Evolutionary conservation across 1,139 yeast species (phyloP).

Genomic region (Debaryomyces robertsiae): DNA sequence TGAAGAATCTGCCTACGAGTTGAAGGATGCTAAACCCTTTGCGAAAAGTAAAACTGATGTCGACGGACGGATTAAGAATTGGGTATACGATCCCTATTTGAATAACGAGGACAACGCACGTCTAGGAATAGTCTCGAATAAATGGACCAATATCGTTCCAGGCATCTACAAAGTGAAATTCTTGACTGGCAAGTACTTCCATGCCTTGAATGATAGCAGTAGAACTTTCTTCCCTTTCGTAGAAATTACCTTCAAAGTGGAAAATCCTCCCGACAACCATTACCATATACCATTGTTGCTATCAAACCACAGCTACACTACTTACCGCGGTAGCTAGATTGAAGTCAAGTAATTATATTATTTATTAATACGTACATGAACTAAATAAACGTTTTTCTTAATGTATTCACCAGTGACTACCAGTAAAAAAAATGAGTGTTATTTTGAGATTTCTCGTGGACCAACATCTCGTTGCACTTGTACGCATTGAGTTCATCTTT

Average conservation of each 20-base stretch:
- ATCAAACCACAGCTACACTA: conserved; percentile 82
- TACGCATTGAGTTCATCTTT: conserved; percentile 53
- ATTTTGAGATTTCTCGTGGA: conserved; percentile 52
- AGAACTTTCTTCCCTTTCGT: conserved; percentile 81
- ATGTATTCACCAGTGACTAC: too few relatives aligned
- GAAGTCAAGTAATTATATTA: background rate
- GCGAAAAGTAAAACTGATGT: conserved; percentile 68
- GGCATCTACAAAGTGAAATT: conserved; percentile 78
- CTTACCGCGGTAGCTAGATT: conserved; percentile 74
- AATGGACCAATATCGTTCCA: conserved; percentile 49
- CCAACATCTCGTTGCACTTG: conserved; percentile 58
- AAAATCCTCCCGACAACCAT: conserved; percentile 69
- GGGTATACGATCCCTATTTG: conserved; percentile 56
- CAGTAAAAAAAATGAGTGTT: conserved; percentile 57
- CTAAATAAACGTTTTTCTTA: conserved; percentile 4
- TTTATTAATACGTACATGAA: conserved; percentile 6
- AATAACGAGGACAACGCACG: conserved; percentile 18
- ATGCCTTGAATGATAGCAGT: conserved; percentile 25
- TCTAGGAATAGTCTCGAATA: conserved; percentile 36
- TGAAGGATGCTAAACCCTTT: conserved; percentile 40
- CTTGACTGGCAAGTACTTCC: conserved; percentile 69
- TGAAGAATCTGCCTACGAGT: conserved; percentile 31
- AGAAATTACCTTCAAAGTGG: conserved; percentile 70
- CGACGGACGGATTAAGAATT: conserved; percentile 76
- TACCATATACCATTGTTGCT: conserved; percentile 85